Percentiles rank a stretch among this genome's conserved stretches.
Conservation (phyloP, 2,329 filamentous ascomycete genomes). For the Elsinoe ampelina region DNA sequence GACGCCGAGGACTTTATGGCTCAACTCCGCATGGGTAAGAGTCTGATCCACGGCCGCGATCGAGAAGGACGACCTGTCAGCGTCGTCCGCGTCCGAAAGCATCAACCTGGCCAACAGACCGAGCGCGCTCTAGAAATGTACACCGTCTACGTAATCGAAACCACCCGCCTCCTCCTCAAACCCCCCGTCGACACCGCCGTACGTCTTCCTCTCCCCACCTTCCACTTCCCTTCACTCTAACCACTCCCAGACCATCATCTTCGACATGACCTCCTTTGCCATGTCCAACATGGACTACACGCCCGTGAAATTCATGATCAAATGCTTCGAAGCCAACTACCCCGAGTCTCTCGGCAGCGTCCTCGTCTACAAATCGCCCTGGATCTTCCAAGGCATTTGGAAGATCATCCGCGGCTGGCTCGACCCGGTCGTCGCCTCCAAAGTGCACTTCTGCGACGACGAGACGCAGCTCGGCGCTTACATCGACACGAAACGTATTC, state of each 20-base stretch:
- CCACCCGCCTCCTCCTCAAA: slow-evolving; percentile 70
- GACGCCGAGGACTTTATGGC: slow-evolving; percentile 66
- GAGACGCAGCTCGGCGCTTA: slow-evolving; percentile 68
- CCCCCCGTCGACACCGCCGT: slow-evolving; percentile 85
- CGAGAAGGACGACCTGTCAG: slow-evolving; percentile 79
- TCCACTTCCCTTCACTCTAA: background rate
- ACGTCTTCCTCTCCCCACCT: slow-evolving; percentile 36
- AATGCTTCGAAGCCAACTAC: slow-evolving; percentile 98
- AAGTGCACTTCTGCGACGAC: slow-evolving; percentile 87
- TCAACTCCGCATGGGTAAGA: slow-evolving; percentile 85
- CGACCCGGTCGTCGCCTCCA: slow-evolving; percentile 87
- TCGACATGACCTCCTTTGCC: slow-evolving; percentile 51
- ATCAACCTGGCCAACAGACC: slow-evolving; percentile 72
- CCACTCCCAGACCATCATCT: slow-evolving; percentile 64
- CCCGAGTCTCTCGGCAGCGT: slow-evolving; percentile 85
- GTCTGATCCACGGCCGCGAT: slow-evolving; percentile 80
- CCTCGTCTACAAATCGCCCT: slow-evolving; percentile 90
- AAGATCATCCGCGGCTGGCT: slow-evolving; percentile 92
- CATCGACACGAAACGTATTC: slow-evolving; percentile 60
- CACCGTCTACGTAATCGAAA: slow-evolving; percentile 92
- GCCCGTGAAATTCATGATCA: slow-evolving; percentile 98
- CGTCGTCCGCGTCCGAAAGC: slow-evolving; percentile 71
- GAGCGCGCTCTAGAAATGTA: slow-evolving; percentile 76
- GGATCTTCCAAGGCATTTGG: slow-evolving; percentile 98
- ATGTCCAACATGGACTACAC: slow-evolving; percentile 78